Evolutionary conservation across 768 basidiomycete genomes (phyloP).

Genomic region (Neoboletus brunneissimus): DNA sequence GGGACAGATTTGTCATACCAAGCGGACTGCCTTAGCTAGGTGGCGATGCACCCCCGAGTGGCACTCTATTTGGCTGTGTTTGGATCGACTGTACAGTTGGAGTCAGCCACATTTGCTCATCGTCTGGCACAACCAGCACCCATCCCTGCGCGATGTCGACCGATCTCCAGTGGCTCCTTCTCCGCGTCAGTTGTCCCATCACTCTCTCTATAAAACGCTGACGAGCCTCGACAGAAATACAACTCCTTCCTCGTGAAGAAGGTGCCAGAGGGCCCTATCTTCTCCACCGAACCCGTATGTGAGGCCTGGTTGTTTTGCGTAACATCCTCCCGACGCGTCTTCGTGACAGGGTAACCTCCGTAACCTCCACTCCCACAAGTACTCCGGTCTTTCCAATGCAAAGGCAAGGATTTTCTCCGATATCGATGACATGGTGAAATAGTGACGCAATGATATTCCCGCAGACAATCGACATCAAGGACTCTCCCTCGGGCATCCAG

Average conservation of each 20-base stretch:
- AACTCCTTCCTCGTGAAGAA: conserved; percentile 87
- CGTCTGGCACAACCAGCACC: conserved; percentile 14
- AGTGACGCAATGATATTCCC: not conserved
- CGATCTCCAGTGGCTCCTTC: conserved; percentile 93
- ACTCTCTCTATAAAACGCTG: not conserved
- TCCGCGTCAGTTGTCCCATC: conserved; percentile 60
- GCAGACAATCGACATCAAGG: conserved; percentile 66
- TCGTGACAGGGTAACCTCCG: conserved; percentile 71
- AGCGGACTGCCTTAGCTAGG: too few relatives aligned
- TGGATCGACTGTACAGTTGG: conserved; percentile 32
- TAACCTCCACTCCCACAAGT: conserved; percentile 90
- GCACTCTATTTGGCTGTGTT: conserved; percentile 24
- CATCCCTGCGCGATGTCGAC: conserved; percentile 60
- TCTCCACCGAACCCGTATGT: conserved; percentile 83
- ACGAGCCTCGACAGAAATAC: conserved; percentile 50
- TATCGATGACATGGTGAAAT: not conserved
- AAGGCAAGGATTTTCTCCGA: conserved; percentile 49
- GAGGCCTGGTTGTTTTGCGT: not conserved
- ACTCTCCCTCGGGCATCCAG: conserved; percentile 53
- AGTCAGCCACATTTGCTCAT: conserved; percentile 31
- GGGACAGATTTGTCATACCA: too few relatives aligned
- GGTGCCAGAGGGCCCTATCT: conserved; percentile 65
- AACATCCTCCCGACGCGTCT: conserved; percentile 3
- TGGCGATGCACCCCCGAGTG: not conserved
- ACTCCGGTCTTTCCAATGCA: conserved; percentile 82